Base-by-base conservation (phyloP, 371 early-diverging fungal genomes). In the Actinomucor elegans region DNA sequence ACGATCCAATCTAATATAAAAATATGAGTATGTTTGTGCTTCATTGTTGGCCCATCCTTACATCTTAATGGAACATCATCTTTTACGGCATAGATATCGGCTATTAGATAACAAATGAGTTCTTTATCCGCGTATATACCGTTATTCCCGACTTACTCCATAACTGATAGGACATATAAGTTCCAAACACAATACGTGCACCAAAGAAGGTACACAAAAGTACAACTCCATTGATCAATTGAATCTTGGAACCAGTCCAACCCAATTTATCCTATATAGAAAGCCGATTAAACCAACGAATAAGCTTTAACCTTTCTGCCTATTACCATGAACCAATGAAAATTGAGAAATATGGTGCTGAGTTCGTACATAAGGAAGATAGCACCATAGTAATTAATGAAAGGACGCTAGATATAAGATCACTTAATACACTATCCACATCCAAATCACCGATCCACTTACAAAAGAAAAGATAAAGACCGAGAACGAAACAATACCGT, bases 321-420 rank as follows among this genome's bases (percentile, higher is more conserved):
- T 26, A 21, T 55, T 75, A 79, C 81, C 84, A 90, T 81, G 69
- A 92, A 93, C 94, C 94, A 97, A 77, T 94, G 89, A 57, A 89
- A 78, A 72, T 97, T 95, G 40, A 97, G 81, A 64, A 96, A 94
- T 7, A 92, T 88, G 1, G 96, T 96, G 58, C 88, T 89, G 29
- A 92, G 71, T 69, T 97, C 97, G 68, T 88, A 94, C 83, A 95
- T 81, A 34, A 97, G 80, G 55, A 93, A 93, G 32, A 86, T 83
- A 11, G 91, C 81, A 14, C 93, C 97, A 62, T 88, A 94, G 67
- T 92, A 92, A 61, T 87, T 85, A 38, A 92, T 67, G 59, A 93
- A 92, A 9, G 97, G 97, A 41, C 82, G 76, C 85, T 89, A 35
- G 42, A 26, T 4, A 23, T 41, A 23, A 23, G 14, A 26, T 24